Conservation (phyloP, 148 eudicot genomes). For the Nepenthes gracilis region DNA sequence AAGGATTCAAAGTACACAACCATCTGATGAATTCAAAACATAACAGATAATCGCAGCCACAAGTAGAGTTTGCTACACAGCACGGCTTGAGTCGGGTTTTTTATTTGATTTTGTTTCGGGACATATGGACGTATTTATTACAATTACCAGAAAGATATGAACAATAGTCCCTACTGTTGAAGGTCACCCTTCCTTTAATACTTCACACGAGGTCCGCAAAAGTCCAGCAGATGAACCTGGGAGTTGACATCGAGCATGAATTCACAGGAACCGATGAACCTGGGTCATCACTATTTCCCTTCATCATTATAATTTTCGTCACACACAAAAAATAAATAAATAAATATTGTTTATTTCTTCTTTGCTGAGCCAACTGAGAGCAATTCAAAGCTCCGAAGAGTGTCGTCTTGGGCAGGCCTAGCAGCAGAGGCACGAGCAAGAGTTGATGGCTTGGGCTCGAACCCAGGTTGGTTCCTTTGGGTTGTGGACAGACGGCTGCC, state of each 20-base stretch:
- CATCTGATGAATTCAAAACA: no score
- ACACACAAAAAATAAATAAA: neutral
- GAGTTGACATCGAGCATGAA: neutral
- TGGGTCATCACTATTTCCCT: neutral
- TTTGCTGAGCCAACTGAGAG: conserved; percentile 76
- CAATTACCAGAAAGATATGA: no score
- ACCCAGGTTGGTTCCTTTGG: conserved; percentile 74
- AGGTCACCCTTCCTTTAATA: no score
- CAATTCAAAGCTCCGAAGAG: conserved; percentile 87
- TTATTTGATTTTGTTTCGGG: no score
- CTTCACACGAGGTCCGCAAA: no score
- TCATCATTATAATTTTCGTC: neutral
- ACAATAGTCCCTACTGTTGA: no score
- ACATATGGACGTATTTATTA: no score
- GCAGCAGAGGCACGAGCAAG: conserved; percentile 53
- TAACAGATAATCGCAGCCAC: no score
- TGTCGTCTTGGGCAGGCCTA: conserved; percentile 50
- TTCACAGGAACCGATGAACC: neutral
- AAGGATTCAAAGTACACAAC: no score
- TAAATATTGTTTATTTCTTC: conserved; percentile 38
- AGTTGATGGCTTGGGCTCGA: conserved; percentile 73
- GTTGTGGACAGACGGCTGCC: conserved; percentile 57
- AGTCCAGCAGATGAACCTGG: no score
- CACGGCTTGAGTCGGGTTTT: no score
- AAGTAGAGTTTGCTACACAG: no score